Evolutionary conservation across 2,329 filamentous ascomycete genomes (phyloP), one percentile per base, ranked within the genome.

Genomic region (Pleoardoris graminearum): DNA sequence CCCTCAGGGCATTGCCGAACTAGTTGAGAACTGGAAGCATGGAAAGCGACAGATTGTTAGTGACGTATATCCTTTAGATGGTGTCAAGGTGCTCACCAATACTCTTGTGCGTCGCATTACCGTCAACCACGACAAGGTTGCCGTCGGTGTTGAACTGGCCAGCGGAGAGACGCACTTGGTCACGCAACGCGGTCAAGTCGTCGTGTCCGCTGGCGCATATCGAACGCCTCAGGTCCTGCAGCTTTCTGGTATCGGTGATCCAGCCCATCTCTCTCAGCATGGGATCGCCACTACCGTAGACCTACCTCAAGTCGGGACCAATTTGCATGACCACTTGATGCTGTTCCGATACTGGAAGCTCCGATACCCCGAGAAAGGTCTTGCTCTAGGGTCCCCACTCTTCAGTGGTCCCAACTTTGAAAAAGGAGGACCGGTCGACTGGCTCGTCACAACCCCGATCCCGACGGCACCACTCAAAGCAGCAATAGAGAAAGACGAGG

Each of bases 241-340:
- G 53, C 55, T 66, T n/a, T 71, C 67, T 12, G 68, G 69, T 3
- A 66, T 71, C 10, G 69, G 68, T 7, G 60, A 68, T 45, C 36
- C 53, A 7, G 61, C 70, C 0, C 76, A 84, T 50, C 79, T 88
- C 7, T 54, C 75, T 10, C 70, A 75, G 41, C 78, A 82, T 61
- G 71, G 74, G 4, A 86, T 87, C 57, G 59, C 74, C 1, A 68
- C 79, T 0, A 55, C 83, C n/a, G 73, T 79, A 4, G 76, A 86
- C 54, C 79, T 84, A 1, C 79, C 80, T 1, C 80, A 84, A 27
- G 84, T 89, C 1, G 85, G 85, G 2, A 80, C 79, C 54, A 85
- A 87, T 69, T 73, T 88, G 3, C 77, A 83, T 39, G 85, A 88
- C 63, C 84, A 85, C 39, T 22, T 63, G 16, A 53, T 62, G 50